phyloP scores from a whole-genome alignment of 257 asterid genomes.

The Mentha longifolia region DNA sequence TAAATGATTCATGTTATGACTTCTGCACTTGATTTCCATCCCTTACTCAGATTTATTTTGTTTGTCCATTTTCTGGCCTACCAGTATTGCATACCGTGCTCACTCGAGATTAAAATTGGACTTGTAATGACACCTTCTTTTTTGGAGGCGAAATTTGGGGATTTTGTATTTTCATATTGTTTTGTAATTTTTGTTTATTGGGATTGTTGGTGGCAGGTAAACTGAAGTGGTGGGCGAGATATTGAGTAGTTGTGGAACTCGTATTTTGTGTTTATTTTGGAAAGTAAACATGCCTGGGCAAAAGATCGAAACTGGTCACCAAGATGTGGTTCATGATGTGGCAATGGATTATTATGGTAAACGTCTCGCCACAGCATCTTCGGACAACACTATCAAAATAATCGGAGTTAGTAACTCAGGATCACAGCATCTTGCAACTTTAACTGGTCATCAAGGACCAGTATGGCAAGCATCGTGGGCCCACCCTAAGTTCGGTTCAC shows the following conservation, averaged over 20 bases:
- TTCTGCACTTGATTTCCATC: background rate
- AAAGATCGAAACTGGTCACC: constrained; percentile 77
- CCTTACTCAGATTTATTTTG: background rate
- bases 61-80: background rate
- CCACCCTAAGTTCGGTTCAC: constrained; percentile 78
- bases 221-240: constrained; percentile 1
- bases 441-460: constrained; percentile 72
- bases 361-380: constrained; percentile 81
- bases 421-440: constrained; percentile 72
- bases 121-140: background rate
- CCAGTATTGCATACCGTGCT: no score
- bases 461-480: constrained; percentile 90
- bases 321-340: constrained; percentile 69
- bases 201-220: constrained; percentile 29
- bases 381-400: constrained; percentile 67
- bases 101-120: background rate
- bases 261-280: constrained; percentile 12
- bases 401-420: constrained; percentile 58
- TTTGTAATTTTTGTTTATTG: constrained; percentile 3
- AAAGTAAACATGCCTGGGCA: constrained; percentile 62
- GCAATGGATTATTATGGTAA: constrained; percentile 77
- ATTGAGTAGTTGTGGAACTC: constrained; percentile 16
- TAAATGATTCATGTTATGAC: background rate
- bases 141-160: background rate
- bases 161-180: background rate